These are phyloP conservation scores for Globisporangium middletonii DNA, from an alignment of 352 stramenopile species.

Conservation along the genomic window DNA sequence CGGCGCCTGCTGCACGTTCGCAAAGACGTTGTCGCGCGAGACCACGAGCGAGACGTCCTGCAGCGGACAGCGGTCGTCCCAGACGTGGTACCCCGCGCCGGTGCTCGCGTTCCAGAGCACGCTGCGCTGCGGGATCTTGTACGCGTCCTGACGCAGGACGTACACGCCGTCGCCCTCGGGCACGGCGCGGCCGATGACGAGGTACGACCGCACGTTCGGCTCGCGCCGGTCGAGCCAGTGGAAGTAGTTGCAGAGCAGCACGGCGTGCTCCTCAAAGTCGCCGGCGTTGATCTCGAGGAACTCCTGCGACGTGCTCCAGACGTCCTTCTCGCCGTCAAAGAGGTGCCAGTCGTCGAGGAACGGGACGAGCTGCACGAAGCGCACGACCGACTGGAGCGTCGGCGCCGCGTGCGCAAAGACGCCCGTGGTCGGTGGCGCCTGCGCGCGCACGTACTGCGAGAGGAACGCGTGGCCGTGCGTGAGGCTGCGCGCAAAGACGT, in stretches of 20 bases:
- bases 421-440: constrained; percentile 39
- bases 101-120: constrained; percentile 90
- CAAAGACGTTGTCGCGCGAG: constrained; percentile 87
- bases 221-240: constrained; percentile 71
- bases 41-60: constrained; percentile 82
- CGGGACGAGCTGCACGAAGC: constrained; percentile 91
- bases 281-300: constrained; percentile 86
- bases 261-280: constrained; percentile 88
- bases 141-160: constrained; percentile 58
- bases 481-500: constrained; percentile 77
- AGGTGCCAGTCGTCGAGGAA: constrained; percentile 89
- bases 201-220: constrained; percentile 42
- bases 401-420: constrained; percentile 10
- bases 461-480: constrained; percentile 60
- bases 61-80: constrained; percentile 81
- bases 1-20: constrained; percentile 71
- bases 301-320: constrained; percentile 89
- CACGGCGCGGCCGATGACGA: constrained; percentile 83
- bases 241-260: constrained; percentile 91
- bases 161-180: constrained; percentile 88
- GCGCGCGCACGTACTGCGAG: constrained; percentile 62
- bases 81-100: constrained; percentile 65
- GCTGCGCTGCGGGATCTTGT: constrained; percentile 36
- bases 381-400: constrained; percentile 38
- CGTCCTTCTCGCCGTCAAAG: constrained; percentile 72